These are phyloP conservation scores for Zostera marina DNA, from an alignment of 116 monocot genomes.

Conservation along the genomic window DNA sequence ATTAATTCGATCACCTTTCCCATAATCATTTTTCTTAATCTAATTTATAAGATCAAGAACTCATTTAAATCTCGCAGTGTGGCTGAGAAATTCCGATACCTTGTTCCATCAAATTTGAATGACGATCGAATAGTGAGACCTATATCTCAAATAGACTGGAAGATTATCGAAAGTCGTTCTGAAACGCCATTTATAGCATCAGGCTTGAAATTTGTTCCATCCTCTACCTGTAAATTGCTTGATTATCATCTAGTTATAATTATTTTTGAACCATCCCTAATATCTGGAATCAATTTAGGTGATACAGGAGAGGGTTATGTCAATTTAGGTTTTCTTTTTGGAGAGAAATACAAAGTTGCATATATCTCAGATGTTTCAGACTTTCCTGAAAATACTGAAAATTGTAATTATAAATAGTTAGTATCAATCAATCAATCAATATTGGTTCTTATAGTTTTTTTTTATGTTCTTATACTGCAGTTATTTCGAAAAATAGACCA, in stretches of 20 bases:
- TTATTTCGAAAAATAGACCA: constrained; percentile 66
- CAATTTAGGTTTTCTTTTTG: constrained; percentile 79
- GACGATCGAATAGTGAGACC: constrained; percentile 61
- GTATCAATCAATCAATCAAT: too few species aligned
- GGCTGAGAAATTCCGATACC: constrained; percentile 49
- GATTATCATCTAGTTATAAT: too few species aligned
- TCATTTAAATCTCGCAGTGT: constrained; percentile 41
- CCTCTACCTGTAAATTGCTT: constrained; percentile 61
- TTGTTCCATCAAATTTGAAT: constrained; percentile 61
- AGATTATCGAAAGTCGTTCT: constrained; percentile 40
- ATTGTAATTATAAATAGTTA: too few species aligned
- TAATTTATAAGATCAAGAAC: too few species aligned
- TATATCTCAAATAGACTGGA: constrained; percentile 90
- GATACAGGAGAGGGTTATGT: constrained; percentile 92
- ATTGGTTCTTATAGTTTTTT: not conserved
- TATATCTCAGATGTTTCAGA: constrained; percentile 93
- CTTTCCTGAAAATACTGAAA: constrained; percentile 58
- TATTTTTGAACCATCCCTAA: too few species aligned
- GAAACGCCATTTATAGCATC: constrained; percentile 58
- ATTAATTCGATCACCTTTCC: too few species aligned
- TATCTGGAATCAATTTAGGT: constrained; percentile 29
- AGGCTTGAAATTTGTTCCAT: constrained; percentile 78
- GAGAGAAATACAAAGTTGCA: constrained; percentile 60
- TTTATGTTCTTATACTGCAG: constrained; percentile 9
- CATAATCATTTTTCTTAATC: too few species aligned